Conservation (phyloP, 805 yeast species). For the Priceomyces fermenticarens region DNA sequence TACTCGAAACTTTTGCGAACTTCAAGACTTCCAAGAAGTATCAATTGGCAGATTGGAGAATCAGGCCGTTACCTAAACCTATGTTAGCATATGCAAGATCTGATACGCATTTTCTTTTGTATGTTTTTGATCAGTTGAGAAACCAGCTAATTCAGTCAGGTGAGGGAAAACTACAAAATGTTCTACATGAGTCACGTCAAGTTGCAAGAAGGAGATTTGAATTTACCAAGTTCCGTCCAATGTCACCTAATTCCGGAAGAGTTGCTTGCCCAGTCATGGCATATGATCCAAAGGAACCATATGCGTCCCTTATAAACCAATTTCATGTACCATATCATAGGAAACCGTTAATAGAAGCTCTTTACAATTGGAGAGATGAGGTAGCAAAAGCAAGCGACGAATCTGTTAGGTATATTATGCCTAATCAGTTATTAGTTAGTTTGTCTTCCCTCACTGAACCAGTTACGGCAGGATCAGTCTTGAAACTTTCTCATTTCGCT, state of each 20-base stretch:
- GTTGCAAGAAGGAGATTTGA: slow-evolving; percentile 83
- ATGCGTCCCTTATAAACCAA: slow-evolving; percentile 59
- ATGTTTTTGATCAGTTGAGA: slow-evolving; percentile 73
- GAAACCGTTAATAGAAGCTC: slow-evolving; percentile 52
- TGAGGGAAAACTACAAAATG: slow-evolving; percentile 49
- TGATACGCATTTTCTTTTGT: slow-evolving; percentile 87
- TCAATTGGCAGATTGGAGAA: slow-evolving; percentile 96
- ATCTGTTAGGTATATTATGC: slow-evolving; percentile 77
- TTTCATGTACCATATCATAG: slow-evolving; percentile 59
- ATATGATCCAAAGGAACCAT: slow-evolving; percentile 57
- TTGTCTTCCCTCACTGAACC: slow-evolving; percentile 56
- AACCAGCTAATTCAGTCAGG: slow-evolving; percentile 48
- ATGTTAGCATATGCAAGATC: slow-evolving; percentile 88
- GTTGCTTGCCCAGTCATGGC: slow-evolving; percentile 49
- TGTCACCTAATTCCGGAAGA: slow-evolving; percentile 14
- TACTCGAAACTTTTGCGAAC: slow-evolving; percentile 74
- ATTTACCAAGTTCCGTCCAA: slow-evolving; percentile 63
- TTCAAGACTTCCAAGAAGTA: slow-evolving; percentile 91
- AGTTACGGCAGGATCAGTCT: slow-evolving; percentile 52
- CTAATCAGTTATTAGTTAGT: slow-evolving; percentile 70
- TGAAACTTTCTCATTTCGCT: slow-evolving; percentile 43
- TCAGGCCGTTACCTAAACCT: slow-evolving; percentile 73
- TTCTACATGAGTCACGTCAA: slow-evolving; percentile 68
- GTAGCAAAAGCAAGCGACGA: slow-evolving; percentile 79
- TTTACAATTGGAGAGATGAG: slow-evolving; percentile 81